These are phyloP conservation scores for Cryphonectria radicalis DNA, from an alignment of 2,329 filamentous ascomycete genomes.

Conservation along the genomic window DNA sequence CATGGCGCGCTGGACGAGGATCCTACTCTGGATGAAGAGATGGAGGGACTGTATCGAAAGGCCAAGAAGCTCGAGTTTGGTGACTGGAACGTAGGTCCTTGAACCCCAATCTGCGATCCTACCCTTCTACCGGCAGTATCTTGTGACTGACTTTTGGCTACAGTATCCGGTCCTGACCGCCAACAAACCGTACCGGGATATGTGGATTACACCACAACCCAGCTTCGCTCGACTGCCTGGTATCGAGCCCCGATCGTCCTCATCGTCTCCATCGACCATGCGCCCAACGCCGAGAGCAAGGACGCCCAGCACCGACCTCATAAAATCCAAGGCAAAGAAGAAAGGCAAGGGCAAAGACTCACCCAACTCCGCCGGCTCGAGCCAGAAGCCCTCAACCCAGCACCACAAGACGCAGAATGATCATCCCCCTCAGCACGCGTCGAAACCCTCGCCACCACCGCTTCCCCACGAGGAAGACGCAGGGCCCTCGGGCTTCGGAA, in stretches of 20 bases:
- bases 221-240: conserved; percentile 45
- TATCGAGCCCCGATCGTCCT: conserved; percentile 40
- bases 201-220: conserved; percentile 48
- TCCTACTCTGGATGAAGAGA: conserved; percentile 65
- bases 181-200: conserved; percentile 71
- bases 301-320: conserved; percentile 35
- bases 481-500: conserved; percentile 33
- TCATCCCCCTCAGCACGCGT: conserved; percentile 22
- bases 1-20: conserved; percentile 54
- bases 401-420: conserved; percentile 12
- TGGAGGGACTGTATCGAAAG: conserved; percentile 72
- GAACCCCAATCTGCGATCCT: conserved; percentile 30
- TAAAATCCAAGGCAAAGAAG: conserved; percentile 31
- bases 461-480: conserved; percentile 36
- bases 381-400: background rate
- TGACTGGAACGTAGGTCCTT: conserved; percentile 85
- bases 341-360: conserved; percentile 39
- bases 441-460: conserved; percentile 27
- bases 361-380: conserved; percentile 27
- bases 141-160: conserved; percentile 39
- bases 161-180: conserved; percentile 90
- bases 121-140: conserved; percentile 32
- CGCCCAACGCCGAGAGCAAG: conserved; percentile 20
- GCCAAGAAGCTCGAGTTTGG: conserved; percentile 77
- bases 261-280: conserved; percentile 21